Conservation (phyloP, 306 rosid species). For the Ammopiptanthus mongolicus region DNA sequence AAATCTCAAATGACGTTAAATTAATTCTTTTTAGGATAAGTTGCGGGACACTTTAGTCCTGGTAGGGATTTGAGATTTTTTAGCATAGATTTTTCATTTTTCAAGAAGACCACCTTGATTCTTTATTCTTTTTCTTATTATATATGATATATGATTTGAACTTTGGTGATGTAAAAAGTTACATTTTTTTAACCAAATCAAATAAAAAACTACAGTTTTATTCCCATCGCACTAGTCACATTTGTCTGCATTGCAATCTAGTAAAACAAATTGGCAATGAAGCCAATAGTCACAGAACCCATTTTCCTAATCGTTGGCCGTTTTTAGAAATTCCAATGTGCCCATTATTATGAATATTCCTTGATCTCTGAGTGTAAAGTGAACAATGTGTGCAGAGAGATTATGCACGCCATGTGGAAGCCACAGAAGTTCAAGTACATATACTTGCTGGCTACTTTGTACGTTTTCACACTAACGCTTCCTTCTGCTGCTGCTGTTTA, state of each 20-base stretch:
- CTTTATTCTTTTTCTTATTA: too few species aligned
- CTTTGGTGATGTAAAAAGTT: background rate
- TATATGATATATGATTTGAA: background rate
- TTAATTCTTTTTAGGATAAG: too few species aligned
- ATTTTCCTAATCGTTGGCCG: background rate
- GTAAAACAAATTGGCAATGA: constrained; percentile 19
- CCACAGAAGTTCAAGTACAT: constrained; percentile 92
- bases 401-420: constrained; percentile 99
- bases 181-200: background rate
- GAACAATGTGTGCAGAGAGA: constrained; percentile 56
- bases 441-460: constrained; percentile 81
- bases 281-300: background rate
- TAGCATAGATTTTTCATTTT: too few species aligned
- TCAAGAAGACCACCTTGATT: too few species aligned
- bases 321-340: constrained; percentile 19
- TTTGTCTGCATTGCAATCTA: background rate
- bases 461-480: constrained; percentile 81
- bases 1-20: too few species aligned
- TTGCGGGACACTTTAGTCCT: too few species aligned
- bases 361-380: background rate
- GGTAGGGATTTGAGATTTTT: too few species aligned
- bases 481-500: constrained; percentile 85
- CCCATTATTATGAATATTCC: constrained; percentile 10
- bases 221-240: background rate
- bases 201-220: background rate